Percentiles rank a stretch among this genome's conserved stretches.
phyloP scores from a whole-genome alignment of 805 yeast species.

The Starmera dryadoides region DNA sequence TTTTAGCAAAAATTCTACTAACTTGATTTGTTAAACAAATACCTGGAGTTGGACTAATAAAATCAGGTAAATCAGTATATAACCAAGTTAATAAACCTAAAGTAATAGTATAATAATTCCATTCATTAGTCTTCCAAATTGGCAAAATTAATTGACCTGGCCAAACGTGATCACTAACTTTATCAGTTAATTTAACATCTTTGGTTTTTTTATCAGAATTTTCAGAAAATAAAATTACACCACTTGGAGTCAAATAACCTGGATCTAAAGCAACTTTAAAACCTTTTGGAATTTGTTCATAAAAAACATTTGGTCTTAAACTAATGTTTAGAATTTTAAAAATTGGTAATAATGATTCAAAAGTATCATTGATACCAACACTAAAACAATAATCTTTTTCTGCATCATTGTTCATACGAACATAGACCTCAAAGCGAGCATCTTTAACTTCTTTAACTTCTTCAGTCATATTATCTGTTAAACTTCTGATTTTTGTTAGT shows the following conservation, averaged over 20 bases:
- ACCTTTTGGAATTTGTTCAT: conserved; percentile 53
- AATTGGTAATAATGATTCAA: conserved; percentile 51
- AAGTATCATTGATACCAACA: conserved; percentile 51
- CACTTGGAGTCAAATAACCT: conserved; percentile 79
- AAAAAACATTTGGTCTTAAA: conserved; percentile 75
- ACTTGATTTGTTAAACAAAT: conserved; percentile 64
- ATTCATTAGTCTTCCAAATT: conserved; percentile 47
- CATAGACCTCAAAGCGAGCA: conserved; percentile 23
- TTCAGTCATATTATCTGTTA: conserved; percentile 1
- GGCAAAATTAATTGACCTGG: conserved; percentile 89
- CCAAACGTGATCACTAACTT: conserved; percentile 58
- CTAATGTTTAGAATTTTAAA: conserved; percentile 65
- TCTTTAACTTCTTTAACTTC: conserved; percentile 12
- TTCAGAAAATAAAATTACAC: conserved; percentile 63
- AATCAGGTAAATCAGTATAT: conserved; percentile 89
- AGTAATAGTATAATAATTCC: conserved; percentile 31
- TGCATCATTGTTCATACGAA: conserved; percentile 77
- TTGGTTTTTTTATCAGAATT: conserved; percentile 41
- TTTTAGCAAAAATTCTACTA: conserved; percentile 21
- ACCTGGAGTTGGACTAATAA: conserved; percentile 88
- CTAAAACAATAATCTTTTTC: conserved; percentile 90
- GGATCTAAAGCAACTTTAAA: conserved; percentile 59
- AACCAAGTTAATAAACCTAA: conserved; percentile 57
- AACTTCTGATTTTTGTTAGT: too few relatives aligned
- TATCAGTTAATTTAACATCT: conserved; percentile 44